These are phyloP conservation scores for Solanum sitiens DNA, from an alignment of 257 asterid species.

Conservation along the genomic window DNA sequence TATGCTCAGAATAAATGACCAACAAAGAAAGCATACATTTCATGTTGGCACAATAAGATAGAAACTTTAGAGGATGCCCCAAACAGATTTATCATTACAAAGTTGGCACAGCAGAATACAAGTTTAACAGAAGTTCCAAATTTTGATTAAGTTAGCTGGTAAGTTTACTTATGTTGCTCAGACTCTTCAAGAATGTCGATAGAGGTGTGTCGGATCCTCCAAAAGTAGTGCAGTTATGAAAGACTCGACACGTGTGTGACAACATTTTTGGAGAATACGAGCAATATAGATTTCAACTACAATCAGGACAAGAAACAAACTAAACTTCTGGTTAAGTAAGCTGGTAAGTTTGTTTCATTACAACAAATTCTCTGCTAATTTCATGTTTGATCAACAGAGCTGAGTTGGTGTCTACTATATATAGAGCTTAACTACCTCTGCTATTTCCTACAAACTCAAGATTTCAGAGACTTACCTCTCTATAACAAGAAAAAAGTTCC, in stretches of 20 bases:
- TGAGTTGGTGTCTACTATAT: not conserved
- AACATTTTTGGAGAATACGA: not conserved
- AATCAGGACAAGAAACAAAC: not conserved
- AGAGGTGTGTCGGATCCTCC: rapidly evolving
- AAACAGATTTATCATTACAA: not conserved
- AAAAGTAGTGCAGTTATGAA: not conserved
- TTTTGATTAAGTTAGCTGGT: not conserved
- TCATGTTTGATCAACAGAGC: not conserved
- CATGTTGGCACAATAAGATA: not conserved
- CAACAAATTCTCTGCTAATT: not conserved
- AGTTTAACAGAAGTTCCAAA: not conserved
- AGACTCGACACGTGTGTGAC: not conserved
- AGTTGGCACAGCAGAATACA: not conserved
- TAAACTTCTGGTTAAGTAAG: not conserved
- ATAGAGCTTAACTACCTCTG: not conserved
- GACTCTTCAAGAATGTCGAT: not conserved
- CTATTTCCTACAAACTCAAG: not conserved
- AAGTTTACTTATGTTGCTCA: not conserved
- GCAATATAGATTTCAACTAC: not conserved
- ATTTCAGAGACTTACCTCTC: not conserved
- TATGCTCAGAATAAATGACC: not conserved
- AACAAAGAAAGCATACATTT: not conserved
- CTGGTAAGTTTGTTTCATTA: not conserved
- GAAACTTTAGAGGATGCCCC: not conserved
- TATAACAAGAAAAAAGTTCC: not conserved